Evolutionary conservation across 164 flowering plant species (phyloP), one percentile per base, ranked within the genome.

Genomic region (Vitis riparia): DNA sequence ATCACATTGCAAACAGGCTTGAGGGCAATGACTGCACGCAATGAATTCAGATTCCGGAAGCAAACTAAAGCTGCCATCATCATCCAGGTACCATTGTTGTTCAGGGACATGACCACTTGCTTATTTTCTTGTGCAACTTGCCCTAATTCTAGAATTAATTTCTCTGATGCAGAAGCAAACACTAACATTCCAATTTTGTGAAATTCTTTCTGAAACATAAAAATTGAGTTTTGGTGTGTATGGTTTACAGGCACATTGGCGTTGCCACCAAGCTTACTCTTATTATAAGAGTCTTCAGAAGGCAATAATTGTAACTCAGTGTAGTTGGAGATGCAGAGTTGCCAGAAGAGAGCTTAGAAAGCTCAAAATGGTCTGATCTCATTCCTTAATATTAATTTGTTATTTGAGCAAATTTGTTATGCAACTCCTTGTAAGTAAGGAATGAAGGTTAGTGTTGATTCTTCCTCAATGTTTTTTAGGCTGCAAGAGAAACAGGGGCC

Each of bases 401-500:
- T 37, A 12, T 53, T 51, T 32, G 7, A 53, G 6, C 56, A 11
- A 37, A 23, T 11, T 59, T 55, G 2, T 66, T 49, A n/a, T 72
- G n/a, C 23, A 16, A 6, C 51, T 57, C 55, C 17, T 37, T 50
- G 11, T 50, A 1, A 6, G 67, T n/a, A 19, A 19, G 53, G 44
- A 27, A 55, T 50, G 30, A 66, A 62, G 49, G 9, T 5, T 56
- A 69, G 27, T 69, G 29, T 30, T 63, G 55, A 30, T 30, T n/a
- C 4, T 32, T n/a, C 29, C 73, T 29, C 49, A 16, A 59, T 72
- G 60, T 17, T 59, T 59, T 69, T 62, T 71, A 91, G 96, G 96
- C 93, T 89, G 82, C 92, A 72, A 81, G 96, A 74, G 96, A 91
- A 81, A 91, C 96, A 4, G 96, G 96, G 14, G 92, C 91, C 29